phyloP scores from a whole-genome alignment of 768 basidiomycete species.

The Coprinopsis strossmayeri region DNA sequence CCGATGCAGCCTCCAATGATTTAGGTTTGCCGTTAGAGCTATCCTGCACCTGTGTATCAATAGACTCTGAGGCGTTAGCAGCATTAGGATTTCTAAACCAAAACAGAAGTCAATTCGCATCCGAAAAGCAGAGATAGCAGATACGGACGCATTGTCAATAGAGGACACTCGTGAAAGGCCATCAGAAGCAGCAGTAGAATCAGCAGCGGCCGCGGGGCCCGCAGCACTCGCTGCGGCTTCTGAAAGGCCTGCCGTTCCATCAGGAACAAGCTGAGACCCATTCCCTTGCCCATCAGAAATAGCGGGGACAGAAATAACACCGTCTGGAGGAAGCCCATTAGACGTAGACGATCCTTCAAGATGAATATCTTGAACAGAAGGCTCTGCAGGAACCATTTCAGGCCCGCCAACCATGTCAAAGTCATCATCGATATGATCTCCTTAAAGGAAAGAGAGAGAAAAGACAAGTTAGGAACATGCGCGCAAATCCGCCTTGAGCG shows the following conservation, averaged over 20 bases:
- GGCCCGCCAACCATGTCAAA: slow-evolving; percentile 13
- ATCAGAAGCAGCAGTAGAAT: slow-evolving; percentile 23
- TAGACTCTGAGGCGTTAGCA: slow-evolving; percentile 40
- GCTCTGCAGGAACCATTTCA: slow-evolving; percentile 9
- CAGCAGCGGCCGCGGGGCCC: slow-evolving; percentile 7
- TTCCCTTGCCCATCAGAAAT: neutral
- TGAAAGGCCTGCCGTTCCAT: neutral
- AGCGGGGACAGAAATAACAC: slow-evolving; percentile 7
- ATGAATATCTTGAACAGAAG: slow-evolving; percentile 4
- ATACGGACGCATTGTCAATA: slow-evolving; percentile 44
- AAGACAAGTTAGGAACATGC: slow-evolving; percentile 51
- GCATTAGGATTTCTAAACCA: slow-evolving; percentile 32
- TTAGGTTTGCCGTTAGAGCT: slow-evolving; percentile 17
- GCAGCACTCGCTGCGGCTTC: neutral
- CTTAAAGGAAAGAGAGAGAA: slow-evolving; percentile 36
- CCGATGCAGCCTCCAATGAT: slow-evolving; percentile 39
- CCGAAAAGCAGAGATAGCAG: slow-evolving; percentile 32
- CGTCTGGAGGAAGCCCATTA: slow-evolving; percentile 11
- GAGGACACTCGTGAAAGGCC: slow-evolving; percentile 23
- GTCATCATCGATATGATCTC: slow-evolving; percentile 33
- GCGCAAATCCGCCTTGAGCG: slow-evolving; percentile 31
- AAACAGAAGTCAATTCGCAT: slow-evolving; percentile 19
- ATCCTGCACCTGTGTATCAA: slow-evolving; percentile 35
- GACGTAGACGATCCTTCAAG: neutral
- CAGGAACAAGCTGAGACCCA: neutral